These are phyloP conservation scores for Mortierella claussenii DNA, from an alignment of 192 early-diverging fungal species.

Conservation along the genomic window DNA sequence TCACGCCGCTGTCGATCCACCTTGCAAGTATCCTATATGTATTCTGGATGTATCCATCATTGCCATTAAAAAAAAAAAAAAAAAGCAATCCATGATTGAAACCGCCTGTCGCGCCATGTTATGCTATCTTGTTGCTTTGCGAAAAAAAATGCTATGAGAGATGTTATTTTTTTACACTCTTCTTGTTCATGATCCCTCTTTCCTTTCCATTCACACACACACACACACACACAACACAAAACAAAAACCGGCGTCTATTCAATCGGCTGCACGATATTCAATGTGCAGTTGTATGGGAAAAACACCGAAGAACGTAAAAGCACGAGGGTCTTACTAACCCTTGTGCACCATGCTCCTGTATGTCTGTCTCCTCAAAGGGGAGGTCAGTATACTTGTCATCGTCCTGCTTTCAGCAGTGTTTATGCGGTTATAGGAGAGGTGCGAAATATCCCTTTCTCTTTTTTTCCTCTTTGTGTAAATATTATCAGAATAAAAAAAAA, in stretches of 20 bases:
- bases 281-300: slow-evolving; percentile 53
- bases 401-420: not conserved
- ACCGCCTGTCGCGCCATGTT: too few species aligned
- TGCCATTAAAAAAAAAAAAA: too few species aligned
- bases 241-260: slow-evolving; percentile 46
- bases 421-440: not conserved
- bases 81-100: too few species aligned
- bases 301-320: slow-evolving; percentile 53
- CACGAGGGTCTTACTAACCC: slow-evolving; percentile 48
- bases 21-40: too few species aligned
- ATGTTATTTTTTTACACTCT: too few species aligned
- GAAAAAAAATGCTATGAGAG: too few species aligned
- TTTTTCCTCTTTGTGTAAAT: too few species aligned
- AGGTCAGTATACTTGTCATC: not conserved
- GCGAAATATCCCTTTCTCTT: not conserved
- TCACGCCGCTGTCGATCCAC: too few species aligned
- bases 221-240: slow-evolving; percentile 16
- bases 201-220: not conserved
- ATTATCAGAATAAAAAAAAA: too few species aligned
- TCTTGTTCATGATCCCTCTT: not conserved
- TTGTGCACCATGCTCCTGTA: slow-evolving; percentile 44
- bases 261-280: slow-evolving; percentile 50
- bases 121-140: too few species aligned
- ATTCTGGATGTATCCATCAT: too few species aligned
- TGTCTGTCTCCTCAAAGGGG: not conserved